These are phyloP conservation scores for Salix dunnii DNA, from an alignment of 345 rosid species.

Conservation along the genomic window DNA sequence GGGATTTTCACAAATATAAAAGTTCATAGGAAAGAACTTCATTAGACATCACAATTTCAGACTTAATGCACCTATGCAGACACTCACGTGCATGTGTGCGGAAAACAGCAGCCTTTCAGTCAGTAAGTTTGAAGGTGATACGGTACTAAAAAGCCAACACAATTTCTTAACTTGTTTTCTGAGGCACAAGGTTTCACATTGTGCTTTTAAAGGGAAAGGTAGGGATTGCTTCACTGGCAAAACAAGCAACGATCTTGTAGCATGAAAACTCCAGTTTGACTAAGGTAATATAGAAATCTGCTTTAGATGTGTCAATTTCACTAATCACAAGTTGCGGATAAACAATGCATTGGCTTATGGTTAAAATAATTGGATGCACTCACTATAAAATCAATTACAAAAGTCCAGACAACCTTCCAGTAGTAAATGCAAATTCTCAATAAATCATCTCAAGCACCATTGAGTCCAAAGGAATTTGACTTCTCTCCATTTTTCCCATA, in stretches of 20 bases:
- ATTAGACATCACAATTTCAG: background rate
- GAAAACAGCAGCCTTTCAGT: background rate
- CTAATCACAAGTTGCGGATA: background rate
- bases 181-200: background rate
- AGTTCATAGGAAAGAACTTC: background rate
- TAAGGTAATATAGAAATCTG: too few relatives aligned
- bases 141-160: background rate
- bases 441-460: background rate
- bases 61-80: background rate
- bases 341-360: background rate
- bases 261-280: background rate
- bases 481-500: too few relatives aligned
- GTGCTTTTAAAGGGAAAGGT: background rate
- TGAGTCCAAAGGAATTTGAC: background rate
- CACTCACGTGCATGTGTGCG: background rate
- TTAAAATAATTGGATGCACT: background rate
- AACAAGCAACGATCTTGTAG: background rate
- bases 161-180: background rate
- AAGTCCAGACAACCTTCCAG: background rate
- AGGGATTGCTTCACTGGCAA: background rate
- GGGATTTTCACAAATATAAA: background rate
- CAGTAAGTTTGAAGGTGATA: background rate
- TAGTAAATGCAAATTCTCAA: background rate
- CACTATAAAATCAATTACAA: background rate
- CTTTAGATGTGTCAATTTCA: background rate